phyloP scores from a whole-genome alignment of 805 yeast species.

The Candida lessepsii region DNA sequence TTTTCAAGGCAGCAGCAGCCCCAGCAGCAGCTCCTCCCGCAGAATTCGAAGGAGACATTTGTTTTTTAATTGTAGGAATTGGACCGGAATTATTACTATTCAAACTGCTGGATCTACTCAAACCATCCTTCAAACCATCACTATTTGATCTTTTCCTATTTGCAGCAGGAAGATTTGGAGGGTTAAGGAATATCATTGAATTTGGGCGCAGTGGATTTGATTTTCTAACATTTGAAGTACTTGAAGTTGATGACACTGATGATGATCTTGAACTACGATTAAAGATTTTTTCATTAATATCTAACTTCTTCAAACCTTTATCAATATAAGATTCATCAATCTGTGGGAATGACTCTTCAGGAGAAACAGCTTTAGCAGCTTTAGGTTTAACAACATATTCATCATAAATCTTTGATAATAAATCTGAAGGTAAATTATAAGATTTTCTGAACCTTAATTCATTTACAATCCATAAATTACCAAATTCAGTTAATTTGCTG shows the following conservation, averaged over 20 bases:
- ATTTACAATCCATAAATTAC: slow-evolving; percentile 41
- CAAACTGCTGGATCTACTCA: slow-evolving; percentile 6
- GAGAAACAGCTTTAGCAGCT: background rate
- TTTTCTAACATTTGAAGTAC: slow-evolving; percentile 19
- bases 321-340: slow-evolving; percentile 11
- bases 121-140: background rate
- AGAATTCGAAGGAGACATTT: slow-evolving; percentile 1
- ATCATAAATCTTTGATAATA: slow-evolving; percentile 2
- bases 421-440: slow-evolving; percentile 20
- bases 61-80: background rate
- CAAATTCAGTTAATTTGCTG: slow-evolving; percentile 35
- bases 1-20: slow-evolving; percentile 33
- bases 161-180: background rate
- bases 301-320: slow-evolving; percentile 18
- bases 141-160: slow-evolving; percentile 35
- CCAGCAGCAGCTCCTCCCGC: slow-evolving; percentile 25
- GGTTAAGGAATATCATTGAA: slow-evolving; percentile 26
- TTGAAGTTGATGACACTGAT: slow-evolving; percentile 23
- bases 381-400: slow-evolving; percentile 3
- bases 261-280: slow-evolving; percentile 26
- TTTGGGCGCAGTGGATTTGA: slow-evolving; percentile 20
- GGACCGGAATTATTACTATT: slow-evolving; percentile 4
- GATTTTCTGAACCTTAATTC: slow-evolving; percentile 43
- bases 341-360: slow-evolving; percentile 9
- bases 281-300: slow-evolving; percentile 12